phyloP scores from a whole-genome alignment of 2,329 filamentous ascomycete species.

The Trichoderma atrobrunneum region DNA sequence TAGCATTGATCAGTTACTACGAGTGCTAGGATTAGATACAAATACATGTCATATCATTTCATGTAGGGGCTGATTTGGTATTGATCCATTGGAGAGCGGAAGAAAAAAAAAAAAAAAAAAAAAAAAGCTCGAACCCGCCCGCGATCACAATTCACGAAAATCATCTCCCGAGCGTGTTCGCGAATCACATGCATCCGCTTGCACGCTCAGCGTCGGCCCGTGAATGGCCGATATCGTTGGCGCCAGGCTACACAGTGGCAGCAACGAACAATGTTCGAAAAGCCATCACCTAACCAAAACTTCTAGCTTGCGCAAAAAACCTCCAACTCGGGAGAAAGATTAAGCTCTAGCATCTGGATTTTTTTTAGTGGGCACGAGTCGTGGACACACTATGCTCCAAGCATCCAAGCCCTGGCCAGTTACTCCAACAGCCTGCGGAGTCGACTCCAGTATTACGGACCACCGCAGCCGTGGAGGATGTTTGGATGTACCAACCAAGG shows the following conservation, averaged over 20 bases:
- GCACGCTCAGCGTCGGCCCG: slow-evolving; percentile 24
- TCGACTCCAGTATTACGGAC: slow-evolving; percentile 9
- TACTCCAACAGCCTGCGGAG: slow-evolving; percentile 6
- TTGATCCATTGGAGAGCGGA: background rate
- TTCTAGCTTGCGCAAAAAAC: background rate
- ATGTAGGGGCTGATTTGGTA: background rate
- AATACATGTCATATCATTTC: background rate
- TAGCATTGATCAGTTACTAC: background rate
- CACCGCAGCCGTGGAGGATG: background rate
- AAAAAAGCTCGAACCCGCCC: background rate
- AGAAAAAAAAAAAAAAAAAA: background rate
- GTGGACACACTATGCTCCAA: slow-evolving; percentile 2
- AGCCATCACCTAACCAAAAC: slow-evolving; percentile 4
- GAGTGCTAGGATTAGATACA: background rate
- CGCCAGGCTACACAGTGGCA: background rate
- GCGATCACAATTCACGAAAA: background rate
- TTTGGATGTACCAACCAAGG: background rate
- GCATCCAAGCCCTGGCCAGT: background rate
- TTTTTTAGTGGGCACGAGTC: slow-evolving; percentile 3
- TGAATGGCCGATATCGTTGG: slow-evolving; percentile 23
- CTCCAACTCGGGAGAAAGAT: slow-evolving; percentile 15
- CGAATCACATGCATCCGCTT: slow-evolving; percentile 20
- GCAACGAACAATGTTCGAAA: background rate
- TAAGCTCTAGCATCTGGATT: slow-evolving; percentile 1
- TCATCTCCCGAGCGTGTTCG: too few species aligned